Evolutionary conservation across 352 stramenopile genomes (phyloP).

Genomic region (Globisporangium camurandrum): DNA sequence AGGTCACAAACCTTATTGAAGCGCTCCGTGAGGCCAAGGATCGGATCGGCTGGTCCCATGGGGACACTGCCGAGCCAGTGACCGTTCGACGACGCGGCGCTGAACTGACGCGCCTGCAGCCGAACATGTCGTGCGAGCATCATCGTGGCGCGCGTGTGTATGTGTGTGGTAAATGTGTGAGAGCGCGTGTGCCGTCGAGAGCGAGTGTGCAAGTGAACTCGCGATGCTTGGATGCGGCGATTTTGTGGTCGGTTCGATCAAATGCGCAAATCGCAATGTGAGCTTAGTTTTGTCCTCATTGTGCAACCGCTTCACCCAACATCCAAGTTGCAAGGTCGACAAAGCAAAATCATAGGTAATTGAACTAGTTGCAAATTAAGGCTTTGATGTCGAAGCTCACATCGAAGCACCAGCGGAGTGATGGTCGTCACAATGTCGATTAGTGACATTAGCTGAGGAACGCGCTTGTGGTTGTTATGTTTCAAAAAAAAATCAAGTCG

Average conservation of each 20-base stretch:
- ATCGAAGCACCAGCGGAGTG: neutral
- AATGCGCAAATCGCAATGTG: neutral
- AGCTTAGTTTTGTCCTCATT: neutral
- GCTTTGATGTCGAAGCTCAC: neutral
- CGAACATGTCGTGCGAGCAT: slow-evolving; percentile 31
- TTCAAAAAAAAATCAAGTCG: too few relatives aligned
- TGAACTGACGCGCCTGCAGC: slow-evolving; percentile 34
- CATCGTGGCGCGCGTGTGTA: neutral
- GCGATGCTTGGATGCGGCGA: too few relatives aligned
- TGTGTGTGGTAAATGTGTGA: neutral
- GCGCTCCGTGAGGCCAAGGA: slow-evolving; percentile 92
- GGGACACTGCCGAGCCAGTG: slow-evolving; percentile 80
- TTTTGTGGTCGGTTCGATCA: too few relatives aligned
- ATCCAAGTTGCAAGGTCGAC: too few relatives aligned
- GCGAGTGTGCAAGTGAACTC: slow-evolving; percentile 4
- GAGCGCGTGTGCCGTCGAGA: neutral
- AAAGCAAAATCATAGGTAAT: too few relatives aligned
- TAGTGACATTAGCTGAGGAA: neutral
- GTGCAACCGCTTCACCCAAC: neutral
- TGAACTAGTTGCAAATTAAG: neutral
- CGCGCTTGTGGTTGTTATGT: neutral
- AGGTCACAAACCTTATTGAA: slow-evolving; percentile 75
- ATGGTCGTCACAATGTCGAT: neutral
- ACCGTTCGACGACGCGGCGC: slow-evolving; percentile 23
- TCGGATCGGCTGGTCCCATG: slow-evolving; percentile 95